Base-by-base conservation (phyloP, 768 basidiomycete species). In the Pleurotus salmoneostramineus region DNA sequence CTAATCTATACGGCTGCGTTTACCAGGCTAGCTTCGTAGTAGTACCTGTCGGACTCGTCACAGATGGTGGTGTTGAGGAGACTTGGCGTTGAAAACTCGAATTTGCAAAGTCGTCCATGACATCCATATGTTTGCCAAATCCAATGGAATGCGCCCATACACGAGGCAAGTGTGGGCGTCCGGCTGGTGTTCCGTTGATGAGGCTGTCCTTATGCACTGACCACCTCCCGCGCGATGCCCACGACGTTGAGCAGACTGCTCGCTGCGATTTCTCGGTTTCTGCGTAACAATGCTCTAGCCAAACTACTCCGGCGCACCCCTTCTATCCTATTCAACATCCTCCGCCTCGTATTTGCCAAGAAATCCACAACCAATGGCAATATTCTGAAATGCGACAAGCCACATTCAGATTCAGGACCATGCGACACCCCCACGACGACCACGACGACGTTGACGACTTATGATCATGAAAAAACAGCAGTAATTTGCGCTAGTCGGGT, bases 171-270 rank as follows among this genome's bases (percentile, higher is more conserved):
- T 27, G 21, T 27, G 21, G 21, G 21, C 21, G 21, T 27, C 21
- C 3, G 21, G 21, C 21, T 32, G 6, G 21, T 15, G 12, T 40
- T 43, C 36, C 40, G 43, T 40, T 42, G 21, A 36, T n/a, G n/a
- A 27, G 31, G n/a, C 14, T 21, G 52, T 40, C 43, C 43, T 43
- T 33, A 27, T 35, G 50, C 33, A 27, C 6, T 27, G 15, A 27
- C 52, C n/a, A 36, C 15, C 52, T 31, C 40, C 43, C 52, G n/a
- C 43, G 52, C 52, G 52, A 55, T 55, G 52, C 52, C 40, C 40
- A 40, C 31, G 12, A 21, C 52, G 17, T 37, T 55, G 8, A 21
- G 31, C 34, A 43, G 52, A 40, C 37, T 31, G 8, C 34, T 55
- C 35, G 40, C 40, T 55, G 12, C 43, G 31, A 14, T 55, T 37